Percentiles rank a stretch among this genome's conserved stretches.
phyloP scores from a whole-genome alignment of 2,329 filamentous ascomycete genomes.

The Epichloe festucae region DNA sequence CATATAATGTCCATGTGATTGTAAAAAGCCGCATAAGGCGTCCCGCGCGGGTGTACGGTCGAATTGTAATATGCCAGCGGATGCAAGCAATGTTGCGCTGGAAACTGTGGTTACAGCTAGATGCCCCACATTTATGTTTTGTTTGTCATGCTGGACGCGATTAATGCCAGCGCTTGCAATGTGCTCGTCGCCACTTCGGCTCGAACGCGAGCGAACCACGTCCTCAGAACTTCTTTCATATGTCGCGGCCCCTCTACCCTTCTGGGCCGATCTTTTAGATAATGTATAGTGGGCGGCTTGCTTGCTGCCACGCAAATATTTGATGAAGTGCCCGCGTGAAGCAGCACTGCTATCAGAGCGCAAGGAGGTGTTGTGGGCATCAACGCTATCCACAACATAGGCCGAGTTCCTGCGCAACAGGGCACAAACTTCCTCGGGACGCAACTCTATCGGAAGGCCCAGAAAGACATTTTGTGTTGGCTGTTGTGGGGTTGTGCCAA shows the following conservation, averaged over 20 bases:
- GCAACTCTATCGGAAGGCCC: conserved; percentile 75
- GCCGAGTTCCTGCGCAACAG: conserved; percentile 66
- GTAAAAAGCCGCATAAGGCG: conserved; percentile 66
- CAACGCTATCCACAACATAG: conserved; percentile 68
- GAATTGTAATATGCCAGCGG: conserved; percentile 6
- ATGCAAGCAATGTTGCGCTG: conserved; percentile 18
- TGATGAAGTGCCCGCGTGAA: conserved; percentile 50
- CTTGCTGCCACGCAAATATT: conserved; percentile 35
- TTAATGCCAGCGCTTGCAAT: background rate
- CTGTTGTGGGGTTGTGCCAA: conserved; percentile 80
- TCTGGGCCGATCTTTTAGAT: conserved; percentile 25
- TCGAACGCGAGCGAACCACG: background rate
- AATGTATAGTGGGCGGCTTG: conserved; percentile 27
- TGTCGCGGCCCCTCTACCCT: conserved; percentile 15
- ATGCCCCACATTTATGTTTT: background rate
- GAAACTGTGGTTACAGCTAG: conserved; percentile 20
- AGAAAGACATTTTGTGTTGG: conserved; percentile 93
- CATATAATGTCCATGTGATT: conserved; percentile 69
- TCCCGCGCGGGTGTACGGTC: conserved; percentile 8
- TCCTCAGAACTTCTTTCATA: conserved; percentile 3
- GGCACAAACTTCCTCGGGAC: conserved; percentile 76
- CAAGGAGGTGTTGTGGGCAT: conserved; percentile 55
- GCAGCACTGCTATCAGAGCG: conserved; percentile 36
- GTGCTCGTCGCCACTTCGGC: background rate
- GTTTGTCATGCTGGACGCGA: background rate